Base-by-base conservation (phyloP, 306 rosid genomes). In the Delonix regia region DNA sequence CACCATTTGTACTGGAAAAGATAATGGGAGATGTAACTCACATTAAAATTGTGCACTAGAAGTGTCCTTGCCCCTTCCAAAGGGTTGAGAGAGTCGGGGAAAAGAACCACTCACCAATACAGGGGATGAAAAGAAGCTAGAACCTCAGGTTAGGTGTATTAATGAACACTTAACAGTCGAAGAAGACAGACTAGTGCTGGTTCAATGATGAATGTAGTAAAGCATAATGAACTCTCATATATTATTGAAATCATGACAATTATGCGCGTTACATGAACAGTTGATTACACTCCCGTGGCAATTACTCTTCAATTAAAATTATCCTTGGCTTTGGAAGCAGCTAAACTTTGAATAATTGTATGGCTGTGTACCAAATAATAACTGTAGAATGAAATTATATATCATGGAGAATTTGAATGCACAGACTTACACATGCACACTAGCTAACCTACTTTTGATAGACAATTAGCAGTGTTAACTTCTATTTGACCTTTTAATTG, bases 401-500 rank as follows among this genome's bases (percentile, higher is more conserved):
- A 13, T 67, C 34, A 15, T 45, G 22, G 14, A 25, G 12, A 25
- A 45, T 25, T 73, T 19, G 67, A 51, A 61, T 60, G 65, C 64
- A 64, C 51, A 33, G n/a, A 41, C 39, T 38, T 30, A 30, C 1
- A 30, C 33, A 51, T 78, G 21, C 64, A 24, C 12, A 41, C 69
- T 49, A 67, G 44, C n/a, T n/a, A n/a, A 48, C 68, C 34, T n/a
- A 66, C 28, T 47, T 56, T 18, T 16, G 55, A 57, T 12, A 22
- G 39, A 30, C 52, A 76, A 62, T 64, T 45, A 39, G 28, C 30
- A n/a, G 42, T 38, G 1, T 49, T 70, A 68, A 64, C 70, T 51
- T 67, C 59, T 59, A 52, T 15, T 65, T 72, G 66, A 49, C 61
- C 42, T 4, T 66, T 25, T 73, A 38, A 71, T 16, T 12, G 28